Percentiles rank a stretch among this genome's conserved stretches.
phyloP scores from a whole-genome alignment of 2,329 filamentous ascomycete species.

The Venturia oleaginea region DNA sequence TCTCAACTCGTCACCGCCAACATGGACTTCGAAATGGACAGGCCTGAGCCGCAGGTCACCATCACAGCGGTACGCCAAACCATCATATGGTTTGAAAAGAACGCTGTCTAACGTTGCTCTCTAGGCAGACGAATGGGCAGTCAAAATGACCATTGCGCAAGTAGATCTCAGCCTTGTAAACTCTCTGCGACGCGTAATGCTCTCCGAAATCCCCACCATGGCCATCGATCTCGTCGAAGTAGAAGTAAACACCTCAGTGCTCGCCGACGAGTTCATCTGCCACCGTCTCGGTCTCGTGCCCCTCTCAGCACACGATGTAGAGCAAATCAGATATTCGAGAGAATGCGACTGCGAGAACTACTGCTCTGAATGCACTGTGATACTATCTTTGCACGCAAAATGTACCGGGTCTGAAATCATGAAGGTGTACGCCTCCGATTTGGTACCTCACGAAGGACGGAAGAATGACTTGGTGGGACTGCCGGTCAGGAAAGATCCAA shows the following conservation, averaged over 20 bases:
- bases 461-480: conserved; percentile 67
- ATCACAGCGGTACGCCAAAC: conserved; percentile 34
- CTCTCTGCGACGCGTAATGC: conserved; percentile 79
- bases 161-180: conserved; percentile 90
- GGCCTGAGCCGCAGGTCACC: conserved; percentile 34
- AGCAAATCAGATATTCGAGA: conserved; percentile 73
- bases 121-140: conserved; percentile 69
- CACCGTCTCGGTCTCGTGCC: conserved; percentile 88
- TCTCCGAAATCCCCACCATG: conserved; percentile 88
- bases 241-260: conserved; percentile 85
- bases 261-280: conserved; percentile 91
- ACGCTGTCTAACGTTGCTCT: conserved; percentile 17
- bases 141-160: conserved; percentile 85
- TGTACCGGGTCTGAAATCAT: conserved; percentile 82
- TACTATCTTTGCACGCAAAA: conserved; percentile 72
- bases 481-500: conserved; percentile 75
- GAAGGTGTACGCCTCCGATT: conserved; percentile 86
- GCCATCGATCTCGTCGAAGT: conserved; percentile 94
- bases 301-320: conserved; percentile 73
- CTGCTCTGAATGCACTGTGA: conserved; percentile 86
- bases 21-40: conserved; percentile 44
- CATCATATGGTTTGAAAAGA: conserved; percentile 11
- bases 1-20: not conserved
- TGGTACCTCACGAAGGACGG: conserved; percentile 62
- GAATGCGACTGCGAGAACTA: conserved; percentile 97